Base-by-base conservation (phyloP, 192 early-diverging fungal species). In the Allomyces arbusculus region DNA sequence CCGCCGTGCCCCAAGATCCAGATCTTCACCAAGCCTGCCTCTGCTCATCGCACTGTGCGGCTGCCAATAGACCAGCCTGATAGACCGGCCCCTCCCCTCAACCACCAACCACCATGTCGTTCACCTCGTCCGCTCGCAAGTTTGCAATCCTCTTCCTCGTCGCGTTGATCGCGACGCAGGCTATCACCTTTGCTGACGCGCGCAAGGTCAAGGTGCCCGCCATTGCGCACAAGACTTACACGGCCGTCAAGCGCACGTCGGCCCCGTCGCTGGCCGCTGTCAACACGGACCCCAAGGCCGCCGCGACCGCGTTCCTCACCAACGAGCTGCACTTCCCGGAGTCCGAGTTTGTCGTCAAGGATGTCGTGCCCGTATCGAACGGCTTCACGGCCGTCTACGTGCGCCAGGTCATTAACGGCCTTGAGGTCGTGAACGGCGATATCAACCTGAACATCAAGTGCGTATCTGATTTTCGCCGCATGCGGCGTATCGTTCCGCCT, bases 371-470 rank as follows among this genome's bases (percentile, higher is more conserved):
- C 16, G 16, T 58, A 0, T 58, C 50, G 12, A 85, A 81, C n/a
- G 79, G 80, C 28, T 67, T 84, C 62, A 78, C 83, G 26, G 83
- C 85, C 70, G 78, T 88, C 44, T 81, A 86, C 71, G 69, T 83
- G 23, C 71, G 77, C 50, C 86, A 86, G 68, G 65, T 74, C 5
- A 45, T 78, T 62, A 69, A 73, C 55, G 86, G 82, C 8, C 25
- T 82, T 0, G 75, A 78, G 64, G 74, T 88, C 12, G 72, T 72
- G 55, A 88, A 88, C 70, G 82, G 72, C 61, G 79, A 83, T 24
- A 81, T 74, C 22, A 83, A 80, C 68, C 76, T 82, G 71, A 84
- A 88, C 69, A 65, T 79, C 19, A 73, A 79, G 16, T 58, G 16
- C 16, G 33, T 40, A 40, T 8, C 33, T 7, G 8, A 7, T 40